These are phyloP conservation scores for Zasmidium cellare DNA, from an alignment of 2,329 filamentous ascomycete species.

Conservation along the genomic window DNA sequence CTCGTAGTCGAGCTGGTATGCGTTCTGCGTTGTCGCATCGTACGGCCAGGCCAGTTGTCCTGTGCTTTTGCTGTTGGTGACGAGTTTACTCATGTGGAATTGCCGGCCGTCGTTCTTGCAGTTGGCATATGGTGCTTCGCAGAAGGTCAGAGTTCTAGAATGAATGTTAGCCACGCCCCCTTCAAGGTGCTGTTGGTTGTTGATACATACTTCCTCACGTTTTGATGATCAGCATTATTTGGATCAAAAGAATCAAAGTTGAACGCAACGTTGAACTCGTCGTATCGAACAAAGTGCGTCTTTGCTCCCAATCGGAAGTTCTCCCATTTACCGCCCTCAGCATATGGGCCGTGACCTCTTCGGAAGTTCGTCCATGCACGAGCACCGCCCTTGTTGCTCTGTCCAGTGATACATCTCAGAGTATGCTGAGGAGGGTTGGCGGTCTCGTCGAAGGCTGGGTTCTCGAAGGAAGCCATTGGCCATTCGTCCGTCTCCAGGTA, in stretches of 20 bases:
- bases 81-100: slow-evolving; percentile 8
- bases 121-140: slow-evolving; percentile 1
- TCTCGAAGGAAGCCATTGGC: slow-evolving; percentile 11
- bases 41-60: slow-evolving; percentile 5
- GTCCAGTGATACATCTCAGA: slow-evolving; percentile 11
- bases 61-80: neutral
- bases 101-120: slow-evolving; percentile 13
- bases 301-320: neutral
- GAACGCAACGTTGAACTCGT: slow-evolving; percentile 13
- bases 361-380: slow-evolving; percentile 8
- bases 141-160: slow-evolving; percentile 3
- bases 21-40: slow-evolving; percentile 3
- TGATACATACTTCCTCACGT: neutral
- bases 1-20: slow-evolving; percentile 9
- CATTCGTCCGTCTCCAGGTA: slow-evolving; percentile 11
- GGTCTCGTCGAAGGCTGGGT: slow-evolving; percentile 5
- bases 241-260: slow-evolving; percentile 9
- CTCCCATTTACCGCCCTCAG: slow-evolving; percentile 1
- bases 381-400: slow-evolving; percentile 5
- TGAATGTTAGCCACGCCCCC: too few relatives aligned
- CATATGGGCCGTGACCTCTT: slow-evolving; percentile 3
- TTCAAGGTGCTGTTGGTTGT: neutral
- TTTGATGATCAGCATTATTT: slow-evolving; percentile 5
- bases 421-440: slow-evolving; percentile 9
- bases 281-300: slow-evolving; percentile 6